Base-by-base conservation (phyloP, 495 filamentous ascomycete genomes). In the Podospora didyma region DNA sequence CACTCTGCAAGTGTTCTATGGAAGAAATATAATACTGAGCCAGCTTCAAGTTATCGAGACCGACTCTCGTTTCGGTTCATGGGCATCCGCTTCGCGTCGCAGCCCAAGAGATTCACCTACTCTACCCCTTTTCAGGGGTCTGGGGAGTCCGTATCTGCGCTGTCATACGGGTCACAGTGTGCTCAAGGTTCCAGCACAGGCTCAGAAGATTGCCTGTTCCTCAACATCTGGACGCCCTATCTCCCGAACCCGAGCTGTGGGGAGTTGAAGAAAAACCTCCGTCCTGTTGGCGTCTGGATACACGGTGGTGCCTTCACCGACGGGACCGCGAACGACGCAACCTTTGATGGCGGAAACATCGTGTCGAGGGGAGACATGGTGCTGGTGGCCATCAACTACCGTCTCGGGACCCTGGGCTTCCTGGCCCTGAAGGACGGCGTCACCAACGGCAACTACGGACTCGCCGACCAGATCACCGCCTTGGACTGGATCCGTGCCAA, bases 401-500 rank as follows among this genome's bases (percentile, higher is more conserved):
- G 86, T 6, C 65, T 88, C 10, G 75, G 72, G 4, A 75, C 84
- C 1, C 79, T 89, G 16, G 86, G 86, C 7, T 89, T 87, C 54
- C 62, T 77, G 9, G 74, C 74, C 0, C 62, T 76, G 22, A 59
- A 73, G 2, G 73, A 78, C 54, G 69, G 71, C 62, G 73, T 62
- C 37, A 81, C 71, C 11, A 82, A 77, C 49, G 81, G 81, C 7
- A 84, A 84, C 50, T 84, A 72, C 58, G 79, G 80, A 1, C 61
- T 85, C 2, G 72, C 68, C 2, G 81, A 83, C 64, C 78, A 89
- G 66, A 74, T 81, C 52, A 68, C 79, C 23, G 79, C 82, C 22
- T 67, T 89, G 3, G 80, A 87, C 59, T 89, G 86, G 86, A 81
- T 85, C 0, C 72, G 75, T 46, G 75, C 79, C 12, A 80, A 88